Percentiles rank a stretch among this genome's conserved stretches.
phyloP scores from a whole-genome alignment of 2,329 filamentous ascomycete species.

The Cladosporium colombiae region DNA sequence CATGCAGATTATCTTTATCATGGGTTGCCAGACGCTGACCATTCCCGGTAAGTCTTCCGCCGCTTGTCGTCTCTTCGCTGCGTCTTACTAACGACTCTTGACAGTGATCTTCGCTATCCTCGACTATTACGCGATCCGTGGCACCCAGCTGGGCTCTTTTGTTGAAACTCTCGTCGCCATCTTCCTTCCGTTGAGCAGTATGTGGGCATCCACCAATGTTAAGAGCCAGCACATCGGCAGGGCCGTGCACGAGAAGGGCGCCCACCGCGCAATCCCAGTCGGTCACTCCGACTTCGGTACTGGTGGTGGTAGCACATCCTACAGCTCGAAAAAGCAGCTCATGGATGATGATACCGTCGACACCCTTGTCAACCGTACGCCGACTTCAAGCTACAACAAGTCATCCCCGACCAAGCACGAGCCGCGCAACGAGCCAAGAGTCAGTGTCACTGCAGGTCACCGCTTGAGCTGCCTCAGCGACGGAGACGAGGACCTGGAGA shows the following conservation, averaged over 20 bases:
- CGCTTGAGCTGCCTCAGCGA: constrained; percentile 17
- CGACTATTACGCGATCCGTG: constrained; percentile 50
- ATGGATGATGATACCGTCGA: constrained; percentile 24
- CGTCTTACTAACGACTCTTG: constrained; percentile 23
- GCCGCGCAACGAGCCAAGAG: constrained; percentile 15
- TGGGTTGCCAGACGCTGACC: constrained; percentile 66
- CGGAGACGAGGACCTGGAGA: constrained; percentile 28
- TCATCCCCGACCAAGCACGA: constrained; percentile 24
- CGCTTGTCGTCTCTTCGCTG: background rate
- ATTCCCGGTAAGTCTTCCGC: constrained; percentile 57
- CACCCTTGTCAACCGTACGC: constrained; percentile 27
- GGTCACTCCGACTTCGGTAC: constrained; percentile 22
- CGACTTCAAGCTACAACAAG: constrained; percentile 21
- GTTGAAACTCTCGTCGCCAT: constrained; percentile 61
- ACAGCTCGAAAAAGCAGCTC: constrained; percentile 27
- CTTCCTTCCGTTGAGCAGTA: constrained; percentile 65
- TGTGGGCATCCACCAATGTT: constrained; percentile 59
- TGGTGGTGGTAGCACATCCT: constrained; percentile 13
- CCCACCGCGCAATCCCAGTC: constrained; percentile 27
- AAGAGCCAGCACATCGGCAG: constrained; percentile 25
- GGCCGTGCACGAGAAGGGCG: constrained; percentile 25
- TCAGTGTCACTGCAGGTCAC: constrained; percentile 21
- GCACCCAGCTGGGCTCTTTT: constrained; percentile 57
- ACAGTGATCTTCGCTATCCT: constrained; percentile 62
- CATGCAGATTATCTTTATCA: constrained; percentile 67